These are phyloP conservation scores for Tuber brumale DNA, from an alignment of 495 filamentous ascomycete species.

Conservation along the genomic window DNA sequence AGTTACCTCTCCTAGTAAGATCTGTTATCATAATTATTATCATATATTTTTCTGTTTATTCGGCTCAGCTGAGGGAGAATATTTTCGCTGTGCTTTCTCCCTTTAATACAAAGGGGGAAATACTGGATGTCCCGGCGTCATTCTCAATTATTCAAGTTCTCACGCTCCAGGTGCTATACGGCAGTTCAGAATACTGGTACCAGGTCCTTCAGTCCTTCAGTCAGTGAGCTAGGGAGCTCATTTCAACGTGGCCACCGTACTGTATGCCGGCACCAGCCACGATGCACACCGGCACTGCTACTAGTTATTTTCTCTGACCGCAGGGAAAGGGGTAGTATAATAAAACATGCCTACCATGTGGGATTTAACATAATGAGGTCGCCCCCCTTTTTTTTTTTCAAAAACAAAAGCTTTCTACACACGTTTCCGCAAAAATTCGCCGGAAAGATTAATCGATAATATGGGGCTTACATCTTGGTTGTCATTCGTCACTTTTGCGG, in stretches of 20 bases:
- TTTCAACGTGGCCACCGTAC: neutral
- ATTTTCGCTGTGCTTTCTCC: too few relatives aligned
- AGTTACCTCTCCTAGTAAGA: too few relatives aligned
- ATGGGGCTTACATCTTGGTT: neutral
- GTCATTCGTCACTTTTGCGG: neutral
- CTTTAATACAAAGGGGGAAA: too few relatives aligned
- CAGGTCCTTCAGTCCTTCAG: neutral
- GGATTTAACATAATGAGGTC: neutral
- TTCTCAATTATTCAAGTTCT: too few relatives aligned
- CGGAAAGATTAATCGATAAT: neutral
- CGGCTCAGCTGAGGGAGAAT: too few relatives aligned
- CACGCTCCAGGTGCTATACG: neutral
- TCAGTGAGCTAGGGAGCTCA: neutral
- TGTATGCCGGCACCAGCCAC: neutral
- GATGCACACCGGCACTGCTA: neutral
- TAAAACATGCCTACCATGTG: neutral
- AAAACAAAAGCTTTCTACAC: neutral
- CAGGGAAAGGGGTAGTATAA: neutral
- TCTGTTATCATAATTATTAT: too few relatives aligned
- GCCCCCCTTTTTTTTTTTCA: neutral
- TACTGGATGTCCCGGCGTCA: too few relatives aligned
- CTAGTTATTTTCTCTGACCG: neutral
- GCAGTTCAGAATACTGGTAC: neutral
- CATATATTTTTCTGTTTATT: too few relatives aligned
- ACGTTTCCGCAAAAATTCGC: neutral